These are phyloP conservation scores for Thermoascus crustaceus DNA, from an alignment of 2,329 filamentous ascomycete species.

Conservation along the genomic window DNA sequence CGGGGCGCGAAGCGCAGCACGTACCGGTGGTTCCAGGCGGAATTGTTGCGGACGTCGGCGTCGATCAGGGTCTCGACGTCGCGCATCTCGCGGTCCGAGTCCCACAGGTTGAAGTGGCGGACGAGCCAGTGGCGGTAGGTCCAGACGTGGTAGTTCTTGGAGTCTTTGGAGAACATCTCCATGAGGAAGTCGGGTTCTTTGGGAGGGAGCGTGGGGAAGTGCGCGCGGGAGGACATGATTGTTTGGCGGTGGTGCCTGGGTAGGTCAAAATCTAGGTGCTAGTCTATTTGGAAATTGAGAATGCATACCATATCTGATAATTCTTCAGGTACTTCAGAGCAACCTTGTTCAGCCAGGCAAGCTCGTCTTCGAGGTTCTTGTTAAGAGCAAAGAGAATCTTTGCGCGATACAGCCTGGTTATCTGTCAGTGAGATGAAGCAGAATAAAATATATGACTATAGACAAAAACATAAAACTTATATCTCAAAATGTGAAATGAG, in stretches of 20 bases:
- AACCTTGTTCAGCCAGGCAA: slow-evolving; percentile 77
- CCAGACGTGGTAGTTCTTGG: slow-evolving; percentile 99
- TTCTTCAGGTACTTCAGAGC: slow-evolving; percentile 86
- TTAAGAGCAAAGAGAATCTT: slow-evolving; percentile 62
- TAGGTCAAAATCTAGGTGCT: background rate
- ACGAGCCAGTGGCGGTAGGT: slow-evolving; percentile 79
- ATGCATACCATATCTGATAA: slow-evolving; percentile 81
- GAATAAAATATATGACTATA: background rate
- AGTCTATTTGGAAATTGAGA: background rate
- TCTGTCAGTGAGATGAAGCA: slow-evolving; percentile 8
- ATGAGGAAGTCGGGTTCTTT: slow-evolving; percentile 69
- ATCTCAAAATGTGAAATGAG: too few species aligned
- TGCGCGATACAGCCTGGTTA: slow-evolving; percentile 68
- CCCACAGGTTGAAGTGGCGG: slow-evolving; percentile 52
- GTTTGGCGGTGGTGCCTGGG: slow-evolving; percentile 52
- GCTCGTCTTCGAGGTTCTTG: slow-evolving; percentile 60
- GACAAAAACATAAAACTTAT: slow-evolving; percentile 1
- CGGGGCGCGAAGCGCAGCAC: slow-evolving; percentile 73
- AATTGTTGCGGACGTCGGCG: slow-evolving; percentile 87
- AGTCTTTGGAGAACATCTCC: slow-evolving; percentile 73
- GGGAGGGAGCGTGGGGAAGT: slow-evolving; percentile 49
- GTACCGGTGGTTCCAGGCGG: slow-evolving; percentile 94
- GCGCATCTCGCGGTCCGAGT: slow-evolving; percentile 53
- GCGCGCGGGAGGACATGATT: slow-evolving; percentile 40
- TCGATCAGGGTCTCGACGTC: slow-evolving; percentile 66